Evolutionary conservation across 2,329 filamentous ascomycete genomes (phyloP).

Genomic region (Raffaelea ambrosiae): DNA sequence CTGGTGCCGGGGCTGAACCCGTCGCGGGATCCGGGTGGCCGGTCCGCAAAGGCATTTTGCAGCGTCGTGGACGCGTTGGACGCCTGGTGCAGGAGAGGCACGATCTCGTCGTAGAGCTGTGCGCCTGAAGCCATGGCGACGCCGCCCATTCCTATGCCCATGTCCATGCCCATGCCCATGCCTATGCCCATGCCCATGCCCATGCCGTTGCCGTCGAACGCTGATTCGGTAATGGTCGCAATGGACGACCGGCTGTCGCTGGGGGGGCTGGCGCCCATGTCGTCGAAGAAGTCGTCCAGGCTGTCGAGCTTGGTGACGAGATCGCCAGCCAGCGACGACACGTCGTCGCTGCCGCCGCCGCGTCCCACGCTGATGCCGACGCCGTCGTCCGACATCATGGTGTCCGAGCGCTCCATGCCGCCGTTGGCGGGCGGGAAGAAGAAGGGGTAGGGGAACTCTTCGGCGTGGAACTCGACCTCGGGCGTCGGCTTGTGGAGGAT

Average conservation of each 20-base stretch:
- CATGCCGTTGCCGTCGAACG: slow-evolving; percentile 40
- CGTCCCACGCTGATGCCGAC: slow-evolving; percentile 47
- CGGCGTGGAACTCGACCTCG: slow-evolving; percentile 85
- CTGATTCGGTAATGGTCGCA: slow-evolving; percentile 53
- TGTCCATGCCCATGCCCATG: background rate
- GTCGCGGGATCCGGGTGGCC: slow-evolving; percentile 53
- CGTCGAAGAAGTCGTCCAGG: slow-evolving; percentile 75
- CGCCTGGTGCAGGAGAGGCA: slow-evolving; percentile 83
- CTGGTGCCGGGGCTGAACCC: too few relatives aligned
- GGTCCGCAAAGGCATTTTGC: slow-evolving; percentile 80
- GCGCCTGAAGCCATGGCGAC: slow-evolving; percentile 55
- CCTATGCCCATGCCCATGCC: background rate
- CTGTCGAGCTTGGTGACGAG: slow-evolving; percentile 73
- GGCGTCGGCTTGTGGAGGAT: slow-evolving; percentile 52
- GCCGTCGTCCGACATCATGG: slow-evolving; percentile 82
- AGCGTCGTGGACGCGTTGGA: slow-evolving; percentile 71
- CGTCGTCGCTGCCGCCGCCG: background rate
- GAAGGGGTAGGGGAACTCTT: slow-evolving; percentile 78
- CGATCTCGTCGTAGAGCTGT: slow-evolving; percentile 82
- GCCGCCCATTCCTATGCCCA: background rate
- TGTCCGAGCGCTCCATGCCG: slow-evolving; percentile 61
- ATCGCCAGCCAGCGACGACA: slow-evolving; percentile 43
- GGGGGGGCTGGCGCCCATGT: slow-evolving; percentile 49
- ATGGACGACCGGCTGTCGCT: slow-evolving; percentile 48
- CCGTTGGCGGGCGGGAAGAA: slow-evolving; percentile 43